Base-by-base conservation (phyloP, 106 monocot species). In the Alisma plantagoaquatica region DNA sequence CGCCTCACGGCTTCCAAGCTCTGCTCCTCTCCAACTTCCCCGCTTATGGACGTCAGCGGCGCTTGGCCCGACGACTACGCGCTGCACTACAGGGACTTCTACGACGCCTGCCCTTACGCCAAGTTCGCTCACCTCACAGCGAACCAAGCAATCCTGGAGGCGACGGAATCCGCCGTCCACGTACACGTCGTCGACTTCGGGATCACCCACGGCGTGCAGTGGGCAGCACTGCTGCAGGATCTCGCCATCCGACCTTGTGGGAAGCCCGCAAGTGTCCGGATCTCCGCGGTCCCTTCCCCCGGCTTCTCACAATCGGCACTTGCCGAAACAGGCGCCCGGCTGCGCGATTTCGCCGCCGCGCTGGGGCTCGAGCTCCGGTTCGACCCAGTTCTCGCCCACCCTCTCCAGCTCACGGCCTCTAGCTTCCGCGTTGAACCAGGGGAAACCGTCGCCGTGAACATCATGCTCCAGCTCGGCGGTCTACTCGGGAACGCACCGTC, bases 151-250 rank as follows among this genome's bases (percentile, higher is more conserved):
- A 98, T 98, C 59, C 76, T 98, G 11, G 98, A 98, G 43, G 81
- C 85, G 33, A 82, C 98, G 2, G 78, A 73, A 29, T 51, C 73
- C 2, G 78, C 89, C 14, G 46, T 63, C n/a, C 63, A 56, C 28
- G 86, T 98, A 67, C 98, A 85, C 76, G 76, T 98, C 57, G 59
- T 98, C 54, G 98, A 98, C 61, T 90, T 98, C 55, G 98, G 98
- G 23, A 71, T 98, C 60, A 61, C 67, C 5, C 81, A 90, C 21
- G 98, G 98, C 0, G 65, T 98, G 49, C 98, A 98, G 43, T 98
- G 98, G 98, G 81, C 98, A 29, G 76, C 85, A 42, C 72, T 98
- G 10, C 81, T 98, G 22, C 98, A 98, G 57, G 98, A 84, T 1
- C 79, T 98, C 18, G 81, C 98, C 27, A 90, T 78, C 18, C 75